A percentile compares a stretch with the other conserved stretches of the same genome.
phyloP scores from a whole-genome alignment of 345 rosid species.

The Salix koriyanagi region DNA sequence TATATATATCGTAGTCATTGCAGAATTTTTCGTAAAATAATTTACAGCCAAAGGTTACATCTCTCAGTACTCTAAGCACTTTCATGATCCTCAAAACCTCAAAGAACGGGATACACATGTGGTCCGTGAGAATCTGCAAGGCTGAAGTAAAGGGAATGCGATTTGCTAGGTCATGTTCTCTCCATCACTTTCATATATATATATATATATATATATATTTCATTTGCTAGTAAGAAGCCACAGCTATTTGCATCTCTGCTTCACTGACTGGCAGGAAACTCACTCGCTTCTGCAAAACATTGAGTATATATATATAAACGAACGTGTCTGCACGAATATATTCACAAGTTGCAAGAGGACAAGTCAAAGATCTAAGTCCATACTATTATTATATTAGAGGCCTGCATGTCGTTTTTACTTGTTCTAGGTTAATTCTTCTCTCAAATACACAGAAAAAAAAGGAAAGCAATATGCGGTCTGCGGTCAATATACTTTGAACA shows the following conservation, averaged over 20 bases:
- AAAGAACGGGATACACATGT: conserved; percentile 3
- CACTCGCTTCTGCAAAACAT: conserved; percentile 71
- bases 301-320: neutral
- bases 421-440: neutral
- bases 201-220: neutral
- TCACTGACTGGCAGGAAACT: conserved; percentile 63
- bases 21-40: neutral
- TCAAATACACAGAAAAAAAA: neutral
- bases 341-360: neutral
- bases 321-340: neutral
- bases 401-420: neutral
- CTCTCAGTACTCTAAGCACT: conserved; percentile 10
- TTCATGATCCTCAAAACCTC: neutral
- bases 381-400: neutral
- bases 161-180: neutral
- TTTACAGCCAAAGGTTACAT: neutral
- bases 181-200: neutral
- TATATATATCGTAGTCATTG: neutral
- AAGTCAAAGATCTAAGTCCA: neutral
- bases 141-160: conserved; percentile 4
- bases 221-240: conserved; percentile 36
- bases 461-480: no score
- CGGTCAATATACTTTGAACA: neutral
- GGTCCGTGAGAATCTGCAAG: neutral
- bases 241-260: conserved; percentile 61